These are phyloP conservation scores for Filobasidium uniguttulatum DNA, from an alignment of 1,284 basidiomycete genomes.

Conservation along the genomic window DNA sequence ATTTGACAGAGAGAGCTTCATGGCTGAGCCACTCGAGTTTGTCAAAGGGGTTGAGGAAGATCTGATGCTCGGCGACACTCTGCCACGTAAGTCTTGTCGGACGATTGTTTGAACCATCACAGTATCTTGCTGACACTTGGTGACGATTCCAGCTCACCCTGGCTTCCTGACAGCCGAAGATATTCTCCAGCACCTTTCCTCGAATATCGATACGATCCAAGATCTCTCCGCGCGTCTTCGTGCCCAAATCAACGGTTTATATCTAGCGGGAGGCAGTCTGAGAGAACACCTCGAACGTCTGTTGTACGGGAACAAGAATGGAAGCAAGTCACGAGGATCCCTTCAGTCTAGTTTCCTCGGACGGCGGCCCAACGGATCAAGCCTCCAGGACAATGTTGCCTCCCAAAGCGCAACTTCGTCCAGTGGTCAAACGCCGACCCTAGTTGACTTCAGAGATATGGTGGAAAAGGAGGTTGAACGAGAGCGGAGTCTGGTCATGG, in stretches of 20 bases:
- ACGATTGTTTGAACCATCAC: not conserved
- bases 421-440: not conserved
- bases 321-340: no score
- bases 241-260: not conserved
- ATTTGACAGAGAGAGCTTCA: constrained; percentile 11
- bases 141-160: not conserved
- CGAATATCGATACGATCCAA: not conserved
- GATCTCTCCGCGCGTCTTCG: not conserved
- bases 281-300: constrained; percentile 1
- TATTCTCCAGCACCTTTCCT: not conserved
- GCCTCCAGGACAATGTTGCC: no score
- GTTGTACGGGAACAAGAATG: not conserved
- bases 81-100: constrained; percentile 3
- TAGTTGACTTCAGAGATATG: not conserved
- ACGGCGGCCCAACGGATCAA: no score
- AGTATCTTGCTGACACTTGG: not conserved
- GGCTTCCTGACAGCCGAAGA: not conserved
- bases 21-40: constrained; percentile 5
- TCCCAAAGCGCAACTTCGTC: not conserved
- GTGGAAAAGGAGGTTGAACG: not conserved
- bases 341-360: no score
- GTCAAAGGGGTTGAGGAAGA: constrained; percentile 12
- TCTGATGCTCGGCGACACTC: not conserved
- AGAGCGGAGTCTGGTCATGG: not conserved
- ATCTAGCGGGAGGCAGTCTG: constrained; percentile 2